Evolutionary conservation across 2,329 filamentous ascomycete species (phyloP).

Genomic region (Pseudogymnoascus sp.): DNA sequence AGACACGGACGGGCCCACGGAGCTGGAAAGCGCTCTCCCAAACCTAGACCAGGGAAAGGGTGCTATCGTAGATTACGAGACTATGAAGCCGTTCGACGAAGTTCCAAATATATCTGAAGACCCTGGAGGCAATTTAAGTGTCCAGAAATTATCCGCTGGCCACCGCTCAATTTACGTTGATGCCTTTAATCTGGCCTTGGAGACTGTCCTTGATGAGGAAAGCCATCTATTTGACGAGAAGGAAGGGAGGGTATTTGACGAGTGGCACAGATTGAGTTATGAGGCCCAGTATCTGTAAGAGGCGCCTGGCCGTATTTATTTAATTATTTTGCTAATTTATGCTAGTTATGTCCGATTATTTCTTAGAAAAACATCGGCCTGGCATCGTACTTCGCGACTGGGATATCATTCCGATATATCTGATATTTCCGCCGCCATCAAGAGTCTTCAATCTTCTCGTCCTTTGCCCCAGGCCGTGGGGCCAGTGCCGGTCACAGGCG

Average conservation of each 20-base stretch:
- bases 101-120: slow-evolving; percentile 32
- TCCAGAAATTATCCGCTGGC: slow-evolving; percentile 62
- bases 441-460: slow-evolving; percentile 51
- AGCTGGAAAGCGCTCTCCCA: slow-evolving; percentile 65
- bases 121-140: slow-evolving; percentile 43
- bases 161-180: slow-evolving; percentile 93
- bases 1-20: slow-evolving; percentile 43
- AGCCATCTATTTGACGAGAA: slow-evolving; percentile 75
- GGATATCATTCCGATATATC: slow-evolving; percentile 78
- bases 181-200: slow-evolving; percentile 86
- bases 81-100: slow-evolving; percentile 40
- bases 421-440: slow-evolving; percentile 59
- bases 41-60: slow-evolving; percentile 57
- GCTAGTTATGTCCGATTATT: slow-evolving; percentile 83
- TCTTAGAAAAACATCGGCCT: slow-evolving; percentile 79
- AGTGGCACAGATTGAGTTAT: slow-evolving; percentile 68
- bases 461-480: slow-evolving; percentile 40
- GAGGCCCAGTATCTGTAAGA: slow-evolving; percentile 84
- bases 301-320: neutral
- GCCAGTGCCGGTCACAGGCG: slow-evolving; percentile 12
- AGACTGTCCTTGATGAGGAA: slow-evolving; percentile 85
- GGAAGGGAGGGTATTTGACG: slow-evolving; percentile 67
- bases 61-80: slow-evolving; percentile 74
- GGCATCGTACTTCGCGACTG: slow-evolving; percentile 75
- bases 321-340: slow-evolving; percentile 12